Evolutionary conservation across 106 monocot genomes (phyloP).

Genomic region (Dendrobium catenatum): DNA sequence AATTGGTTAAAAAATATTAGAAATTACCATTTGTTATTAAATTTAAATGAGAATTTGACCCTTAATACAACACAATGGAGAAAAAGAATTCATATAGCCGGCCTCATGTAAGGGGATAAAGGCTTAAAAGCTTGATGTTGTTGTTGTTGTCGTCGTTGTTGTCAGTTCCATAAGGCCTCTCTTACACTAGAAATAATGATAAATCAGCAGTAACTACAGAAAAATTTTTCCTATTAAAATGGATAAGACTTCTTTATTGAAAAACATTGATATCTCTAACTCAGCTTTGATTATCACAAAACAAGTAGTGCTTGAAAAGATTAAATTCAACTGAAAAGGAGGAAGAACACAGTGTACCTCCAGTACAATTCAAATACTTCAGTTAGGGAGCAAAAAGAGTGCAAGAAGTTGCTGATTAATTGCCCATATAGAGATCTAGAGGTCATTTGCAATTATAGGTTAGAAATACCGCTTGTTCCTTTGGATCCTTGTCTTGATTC

Average conservation of each 20-base stretch:
- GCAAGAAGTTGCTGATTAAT: background rate
- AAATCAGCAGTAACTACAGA: background rate
- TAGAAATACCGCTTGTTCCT: background rate
- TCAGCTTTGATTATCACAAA: background rate
- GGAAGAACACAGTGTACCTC: background rate
- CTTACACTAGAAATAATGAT: background rate
- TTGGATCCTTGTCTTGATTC: slow-evolving; percentile 9
- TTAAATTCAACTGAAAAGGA: background rate
- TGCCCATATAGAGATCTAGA: background rate
- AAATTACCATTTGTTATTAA: no score
- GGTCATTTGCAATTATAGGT: background rate
- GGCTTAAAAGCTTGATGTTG: no score
- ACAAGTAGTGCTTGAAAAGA: background rate
- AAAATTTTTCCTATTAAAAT: background rate
- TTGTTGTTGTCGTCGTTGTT: no score
- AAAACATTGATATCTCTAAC: background rate
- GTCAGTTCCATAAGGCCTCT: no score
- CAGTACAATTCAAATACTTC: background rate
- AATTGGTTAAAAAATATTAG: no score
- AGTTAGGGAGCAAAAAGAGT: background rate
- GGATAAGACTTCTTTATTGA: background rate
- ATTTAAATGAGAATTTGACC: no score
- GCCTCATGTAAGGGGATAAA: no score
- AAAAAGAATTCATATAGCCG: no score
- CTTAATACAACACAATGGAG: no score